Evolutionary conservation across 495 filamentous ascomycete genomes (phyloP).

Genomic region (Neurospora sp.): DNA sequence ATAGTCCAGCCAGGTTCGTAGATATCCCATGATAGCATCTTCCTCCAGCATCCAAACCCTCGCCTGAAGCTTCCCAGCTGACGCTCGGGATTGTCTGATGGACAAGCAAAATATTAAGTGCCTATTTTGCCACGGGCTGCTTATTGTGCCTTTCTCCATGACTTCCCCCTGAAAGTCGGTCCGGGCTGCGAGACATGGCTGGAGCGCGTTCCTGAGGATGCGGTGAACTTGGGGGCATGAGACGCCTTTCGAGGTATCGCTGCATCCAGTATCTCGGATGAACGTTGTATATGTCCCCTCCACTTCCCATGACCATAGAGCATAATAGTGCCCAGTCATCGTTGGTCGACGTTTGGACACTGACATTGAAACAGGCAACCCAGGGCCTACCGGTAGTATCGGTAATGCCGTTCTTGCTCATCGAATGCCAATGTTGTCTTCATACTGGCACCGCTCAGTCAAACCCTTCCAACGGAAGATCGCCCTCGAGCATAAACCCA

Average conservation of each 20-base stretch:
- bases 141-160: not conserved
- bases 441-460: not conserved
- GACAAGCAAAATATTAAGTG: not conserved
- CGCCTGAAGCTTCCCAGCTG: not conserved
- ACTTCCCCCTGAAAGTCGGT: not conserved
- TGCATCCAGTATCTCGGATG: not conserved
- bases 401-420: not conserved
- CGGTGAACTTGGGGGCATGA: not conserved
- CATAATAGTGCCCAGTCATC: not conserved
- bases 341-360: not conserved
- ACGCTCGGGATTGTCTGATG: not conserved
- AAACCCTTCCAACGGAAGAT: not conserved
- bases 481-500: slow-evolving; percentile 38
- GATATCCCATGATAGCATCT: not conserved
- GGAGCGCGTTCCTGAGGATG: not conserved
- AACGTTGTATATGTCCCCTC: not conserved
- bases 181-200: not conserved
- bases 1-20: not conserved
- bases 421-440: not conserved
- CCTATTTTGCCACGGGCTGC: not conserved
- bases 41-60: not conserved
- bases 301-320: not conserved
- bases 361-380: not conserved
- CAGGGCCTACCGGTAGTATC: not conserved
- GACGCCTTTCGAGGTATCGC: not conserved